A percentile compares a stretch with the other conserved stretches of the same genome.
phyloP scores from a whole-genome alignment of 352 stramenopile species.

The Phytophthora europaea region DNA sequence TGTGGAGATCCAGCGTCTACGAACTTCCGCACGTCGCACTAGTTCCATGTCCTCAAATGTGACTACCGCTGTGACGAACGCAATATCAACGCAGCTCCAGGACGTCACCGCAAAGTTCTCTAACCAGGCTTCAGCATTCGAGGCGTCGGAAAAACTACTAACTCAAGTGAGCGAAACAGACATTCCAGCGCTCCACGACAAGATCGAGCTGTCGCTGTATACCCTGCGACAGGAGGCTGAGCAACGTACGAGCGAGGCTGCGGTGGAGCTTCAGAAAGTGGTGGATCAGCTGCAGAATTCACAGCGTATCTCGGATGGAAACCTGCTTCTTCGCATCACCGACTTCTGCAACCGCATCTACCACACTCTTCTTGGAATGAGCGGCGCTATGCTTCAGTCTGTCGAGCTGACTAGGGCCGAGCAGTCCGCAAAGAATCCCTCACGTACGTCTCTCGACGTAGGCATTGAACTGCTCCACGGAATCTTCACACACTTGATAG shows the following conservation, averaged over 20 bases:
- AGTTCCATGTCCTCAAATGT: conserved; percentile 41
- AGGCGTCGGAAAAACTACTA: conserved; percentile 43
- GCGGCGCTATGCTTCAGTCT: conserved; percentile 51
- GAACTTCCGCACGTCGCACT: conserved; percentile 47
- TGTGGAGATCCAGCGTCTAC: conserved; percentile 61
- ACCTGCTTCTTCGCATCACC: conserved; percentile 40
- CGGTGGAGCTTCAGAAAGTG: conserved; percentile 43
- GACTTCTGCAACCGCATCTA: conserved; percentile 55
- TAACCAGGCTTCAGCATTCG: conserved; percentile 36
- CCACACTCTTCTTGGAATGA: conserved; percentile 60
- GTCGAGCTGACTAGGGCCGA: conserved; percentile 50
- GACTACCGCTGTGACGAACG: conserved; percentile 31
- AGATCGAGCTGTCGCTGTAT: conserved; percentile 51
- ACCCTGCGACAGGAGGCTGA: conserved; percentile 59
- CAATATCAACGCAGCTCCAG: conserved; percentile 47
- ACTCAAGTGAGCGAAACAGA: conserved; percentile 48
- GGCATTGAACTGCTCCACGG: conserved; percentile 53
- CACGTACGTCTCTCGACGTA: conserved; percentile 42
- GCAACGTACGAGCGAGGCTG: conserved; percentile 49
- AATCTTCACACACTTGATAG: conserved; percentile 49
- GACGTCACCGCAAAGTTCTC: conserved; percentile 48
- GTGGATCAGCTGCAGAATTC: conserved; percentile 41
- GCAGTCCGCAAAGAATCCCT: conserved; percentile 18
- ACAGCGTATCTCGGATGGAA: conserved; percentile 26
- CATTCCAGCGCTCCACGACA: conserved; percentile 48